Conservation (phyloP, 225 moss, liverwort and hornwort genomes). For the Lunularia cruciata region DNA sequence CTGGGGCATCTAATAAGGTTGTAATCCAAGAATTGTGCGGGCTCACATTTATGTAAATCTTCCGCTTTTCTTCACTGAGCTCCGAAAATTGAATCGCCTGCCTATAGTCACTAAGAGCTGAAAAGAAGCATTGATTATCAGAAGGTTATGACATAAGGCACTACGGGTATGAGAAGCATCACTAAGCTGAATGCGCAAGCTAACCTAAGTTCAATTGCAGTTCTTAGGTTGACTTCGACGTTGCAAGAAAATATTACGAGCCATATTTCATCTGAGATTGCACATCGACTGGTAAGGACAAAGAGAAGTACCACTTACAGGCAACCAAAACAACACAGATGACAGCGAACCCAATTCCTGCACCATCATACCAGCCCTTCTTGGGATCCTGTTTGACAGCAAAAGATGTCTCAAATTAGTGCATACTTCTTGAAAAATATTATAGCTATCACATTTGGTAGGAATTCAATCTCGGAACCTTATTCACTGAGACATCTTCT, state of each 20-base stretch:
- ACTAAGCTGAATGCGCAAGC: too few relatives aligned
- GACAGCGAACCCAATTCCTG: conserved; percentile 84
- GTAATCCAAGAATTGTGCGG: neutral
- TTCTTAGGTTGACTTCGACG: too few relatives aligned
- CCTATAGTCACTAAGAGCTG: conserved; percentile 75
- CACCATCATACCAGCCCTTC: conserved; percentile 87
- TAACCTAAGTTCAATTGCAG: too few relatives aligned
- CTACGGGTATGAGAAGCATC: too few relatives aligned
- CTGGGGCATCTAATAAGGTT: too few relatives aligned
- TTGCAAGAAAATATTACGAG: too few relatives aligned
- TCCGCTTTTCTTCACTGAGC: conserved; percentile 84
- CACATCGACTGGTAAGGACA: conserved; percentile 32
- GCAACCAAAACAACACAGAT: conserved; percentile 76
- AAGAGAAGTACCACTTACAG: conserved; percentile 54
- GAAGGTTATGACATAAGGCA: too few relatives aligned
- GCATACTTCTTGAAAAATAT: too few relatives aligned
- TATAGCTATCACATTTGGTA: too few relatives aligned
- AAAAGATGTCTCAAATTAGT: neutral
- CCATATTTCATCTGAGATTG: neutral
- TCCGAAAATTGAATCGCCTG: conserved; percentile 74
- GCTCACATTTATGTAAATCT: conserved; percentile 70
- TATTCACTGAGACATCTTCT: too few relatives aligned
- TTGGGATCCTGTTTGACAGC: conserved; percentile 51
- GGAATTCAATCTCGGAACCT: too few relatives aligned
- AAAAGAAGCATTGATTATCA: too few relatives aligned